Evolutionary conservation across 2,329 filamentous ascomycete genomes (phyloP).

Genomic region (Verticillium dahliae): DNA sequence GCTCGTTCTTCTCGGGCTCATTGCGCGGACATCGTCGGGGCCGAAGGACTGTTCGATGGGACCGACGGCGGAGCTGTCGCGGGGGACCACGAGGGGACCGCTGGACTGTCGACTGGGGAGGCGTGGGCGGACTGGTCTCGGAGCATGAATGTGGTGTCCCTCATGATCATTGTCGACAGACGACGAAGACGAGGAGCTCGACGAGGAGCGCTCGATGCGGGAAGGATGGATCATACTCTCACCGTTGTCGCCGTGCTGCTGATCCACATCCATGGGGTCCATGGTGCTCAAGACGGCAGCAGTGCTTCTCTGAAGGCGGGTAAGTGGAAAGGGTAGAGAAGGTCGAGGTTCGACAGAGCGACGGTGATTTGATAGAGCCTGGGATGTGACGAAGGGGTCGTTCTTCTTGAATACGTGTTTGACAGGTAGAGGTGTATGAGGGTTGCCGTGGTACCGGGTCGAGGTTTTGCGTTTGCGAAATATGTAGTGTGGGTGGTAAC

Average conservation of each 20-base stretch:
- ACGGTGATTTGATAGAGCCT: neutral
- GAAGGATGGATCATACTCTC: conserved; percentile 15
- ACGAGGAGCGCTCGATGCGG: conserved; percentile 27
- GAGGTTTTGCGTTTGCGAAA: neutral
- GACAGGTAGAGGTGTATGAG: neutral
- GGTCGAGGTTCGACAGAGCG: neutral
- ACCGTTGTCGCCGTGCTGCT: conserved; percentile 12
- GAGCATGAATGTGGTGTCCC: conserved; percentile 38
- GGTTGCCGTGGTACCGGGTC: neutral
- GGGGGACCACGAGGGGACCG: conserved; percentile 74
- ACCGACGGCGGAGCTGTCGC: conserved; percentile 68
- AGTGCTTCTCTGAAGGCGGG: neutral
- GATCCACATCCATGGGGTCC: conserved; percentile 9
- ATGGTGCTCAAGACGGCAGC: neutral
- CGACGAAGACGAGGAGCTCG: conserved; percentile 23
- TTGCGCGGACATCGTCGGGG: conserved; percentile 82
- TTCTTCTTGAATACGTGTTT: neutral
- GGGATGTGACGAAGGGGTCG: neutral
- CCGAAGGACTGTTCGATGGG: conserved; percentile 70
- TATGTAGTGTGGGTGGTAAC: neutral
- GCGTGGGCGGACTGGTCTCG: conserved; percentile 54
- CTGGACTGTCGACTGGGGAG: conserved; percentile 71
- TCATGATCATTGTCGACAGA: conserved; percentile 23
- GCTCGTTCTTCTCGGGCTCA: conserved; percentile 88
- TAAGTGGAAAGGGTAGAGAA: conserved; percentile 1